phyloP scores from a whole-genome alignment of 306 rosid genomes.

The Erythrophleum fordii region DNA sequence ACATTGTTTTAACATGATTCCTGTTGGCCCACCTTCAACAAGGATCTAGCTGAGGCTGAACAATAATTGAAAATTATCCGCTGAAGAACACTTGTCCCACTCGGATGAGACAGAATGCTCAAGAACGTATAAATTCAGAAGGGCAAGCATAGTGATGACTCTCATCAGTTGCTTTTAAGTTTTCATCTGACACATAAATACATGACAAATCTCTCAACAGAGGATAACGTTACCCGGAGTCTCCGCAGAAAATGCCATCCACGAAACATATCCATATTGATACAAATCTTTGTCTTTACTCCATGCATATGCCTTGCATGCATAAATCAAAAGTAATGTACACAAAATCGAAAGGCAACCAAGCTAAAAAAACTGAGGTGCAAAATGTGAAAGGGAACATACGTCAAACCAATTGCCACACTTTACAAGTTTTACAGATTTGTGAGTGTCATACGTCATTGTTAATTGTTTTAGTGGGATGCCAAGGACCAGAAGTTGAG shows the following conservation, averaged over 20 bases:
- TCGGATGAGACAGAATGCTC: no score
- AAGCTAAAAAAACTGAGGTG: not conserved
- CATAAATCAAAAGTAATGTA: conserved; percentile 12
- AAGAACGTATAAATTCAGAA: no score
- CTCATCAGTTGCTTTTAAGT: not conserved
- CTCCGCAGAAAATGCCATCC: not conserved
- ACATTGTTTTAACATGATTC: no score
- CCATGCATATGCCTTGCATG: conserved; percentile 15
- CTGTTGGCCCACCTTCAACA: no score
- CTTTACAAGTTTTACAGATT: conserved; percentile 33
- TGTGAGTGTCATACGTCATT: not conserved
- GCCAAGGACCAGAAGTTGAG: conserved; percentile 87
- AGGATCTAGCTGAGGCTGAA: no score
- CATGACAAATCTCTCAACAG: not conserved
- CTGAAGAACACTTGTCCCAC: not conserved
- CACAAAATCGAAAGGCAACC: not conserved
- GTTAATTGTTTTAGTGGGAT: conserved; percentile 46
- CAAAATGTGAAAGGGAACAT: conserved; percentile 2
- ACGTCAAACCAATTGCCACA: conserved; percentile 19
- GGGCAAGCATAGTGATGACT: no score
- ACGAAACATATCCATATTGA: not conserved
- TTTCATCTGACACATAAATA: not conserved
- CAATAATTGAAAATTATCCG: not conserved
- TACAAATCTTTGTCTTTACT: conserved; percentile 13
- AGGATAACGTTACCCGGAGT: not conserved